phyloP scores from a whole-genome alignment of 2,329 filamentous ascomycete genomes.

The Mycocentrospora acerina region DNA sequence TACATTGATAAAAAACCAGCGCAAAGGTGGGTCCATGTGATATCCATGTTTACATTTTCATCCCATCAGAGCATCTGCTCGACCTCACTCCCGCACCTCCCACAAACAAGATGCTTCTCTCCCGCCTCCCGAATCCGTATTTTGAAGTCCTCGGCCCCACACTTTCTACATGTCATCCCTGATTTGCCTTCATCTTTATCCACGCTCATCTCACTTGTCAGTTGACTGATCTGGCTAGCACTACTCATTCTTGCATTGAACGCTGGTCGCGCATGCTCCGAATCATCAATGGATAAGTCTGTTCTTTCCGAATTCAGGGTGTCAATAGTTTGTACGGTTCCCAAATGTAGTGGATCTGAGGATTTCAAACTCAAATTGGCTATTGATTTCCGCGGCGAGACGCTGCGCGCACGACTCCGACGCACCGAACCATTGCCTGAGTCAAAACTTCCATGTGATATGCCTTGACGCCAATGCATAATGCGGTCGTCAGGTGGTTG shows the following conservation, averaged over 20 bases:
- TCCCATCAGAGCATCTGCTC: not conserved
- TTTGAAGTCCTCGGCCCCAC: slow-evolving; percentile 64
- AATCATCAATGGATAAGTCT: slow-evolving; percentile 5
- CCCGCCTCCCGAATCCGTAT: slow-evolving; percentile 57
- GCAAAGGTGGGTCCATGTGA: too few species aligned
- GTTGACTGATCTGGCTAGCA: slow-evolving; percentile 61
- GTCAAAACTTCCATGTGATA: slow-evolving; percentile 57
- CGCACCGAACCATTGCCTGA: slow-evolving; percentile 26
- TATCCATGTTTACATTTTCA: too few species aligned
- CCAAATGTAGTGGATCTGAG: slow-evolving; percentile 21
- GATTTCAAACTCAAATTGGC: slow-evolving; percentile 22
- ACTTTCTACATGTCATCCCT: slow-evolving; percentile 54
- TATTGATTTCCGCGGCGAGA: slow-evolving; percentile 51
- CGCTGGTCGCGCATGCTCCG: slow-evolving; percentile 17
- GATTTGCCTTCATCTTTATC: slow-evolving; percentile 50
- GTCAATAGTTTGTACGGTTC: slow-evolving; percentile 11
- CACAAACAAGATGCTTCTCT: slow-evolving; percentile 62
- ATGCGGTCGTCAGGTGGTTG: slow-evolving; percentile 72
- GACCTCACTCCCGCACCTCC: slow-evolving; percentile 48
- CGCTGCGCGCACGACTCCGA: slow-evolving; percentile 42
- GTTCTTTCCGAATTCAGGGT: slow-evolving; percentile 15
- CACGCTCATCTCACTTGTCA: slow-evolving; percentile 37
- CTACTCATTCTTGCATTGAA: slow-evolving; percentile 46
- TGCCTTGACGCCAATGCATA: slow-evolving; percentile 79
- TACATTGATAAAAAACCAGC: too few species aligned